Conservation (phyloP, 495 filamentous ascomycete species). For the Trichoderma orchidacearum region DNA sequence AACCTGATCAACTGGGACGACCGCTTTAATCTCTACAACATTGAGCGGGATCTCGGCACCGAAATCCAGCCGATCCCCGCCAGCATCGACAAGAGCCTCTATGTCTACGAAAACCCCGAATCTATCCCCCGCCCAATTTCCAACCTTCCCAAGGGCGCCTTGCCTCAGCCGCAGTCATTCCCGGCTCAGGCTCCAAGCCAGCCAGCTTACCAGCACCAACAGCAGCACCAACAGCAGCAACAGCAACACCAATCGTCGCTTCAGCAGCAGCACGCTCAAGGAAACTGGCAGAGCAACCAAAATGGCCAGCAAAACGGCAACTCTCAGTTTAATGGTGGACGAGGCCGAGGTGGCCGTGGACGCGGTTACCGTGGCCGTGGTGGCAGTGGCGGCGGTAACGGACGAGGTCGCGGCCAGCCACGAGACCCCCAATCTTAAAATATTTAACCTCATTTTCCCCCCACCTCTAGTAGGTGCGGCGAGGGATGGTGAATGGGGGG, state of each 20-base stretch:
- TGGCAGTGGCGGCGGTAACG: slow-evolving; percentile 21
- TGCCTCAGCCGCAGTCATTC: slow-evolving; percentile 12
- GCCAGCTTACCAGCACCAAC: slow-evolving; percentile 6
- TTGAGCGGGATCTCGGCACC: slow-evolving; percentile 92
- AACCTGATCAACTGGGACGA: slow-evolving; percentile 99
- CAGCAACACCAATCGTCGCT: slow-evolving; percentile 12
- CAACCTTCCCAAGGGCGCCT: slow-evolving; percentile 23
- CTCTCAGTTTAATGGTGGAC: slow-evolving; percentile 17
- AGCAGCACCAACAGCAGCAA: slow-evolving; percentile 9
- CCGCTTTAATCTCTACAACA: slow-evolving; percentile 96
- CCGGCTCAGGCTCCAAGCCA: slow-evolving; percentile 2
- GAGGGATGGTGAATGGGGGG: neutral
- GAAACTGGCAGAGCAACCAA: slow-evolving; percentile 21
- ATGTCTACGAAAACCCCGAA: slow-evolving; percentile 94
- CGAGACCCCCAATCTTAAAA: neutral
- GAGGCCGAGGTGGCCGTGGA: slow-evolving; percentile 18
- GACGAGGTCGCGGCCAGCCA: neutral
- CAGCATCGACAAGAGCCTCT: slow-evolving; percentile 93
- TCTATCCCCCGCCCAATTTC: slow-evolving; percentile 69
- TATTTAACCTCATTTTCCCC: neutral
- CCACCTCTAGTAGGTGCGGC: neutral
- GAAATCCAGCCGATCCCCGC: slow-evolving; percentile 93
- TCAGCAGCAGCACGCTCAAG: slow-evolving; percentile 20
- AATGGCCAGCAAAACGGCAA: slow-evolving; percentile 20
- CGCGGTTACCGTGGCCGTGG: slow-evolving; percentile 11